These are phyloP conservation scores for Adansonia grandidieri DNA, from an alignment of 441 rosid genomes.

Conservation along the genomic window DNA sequence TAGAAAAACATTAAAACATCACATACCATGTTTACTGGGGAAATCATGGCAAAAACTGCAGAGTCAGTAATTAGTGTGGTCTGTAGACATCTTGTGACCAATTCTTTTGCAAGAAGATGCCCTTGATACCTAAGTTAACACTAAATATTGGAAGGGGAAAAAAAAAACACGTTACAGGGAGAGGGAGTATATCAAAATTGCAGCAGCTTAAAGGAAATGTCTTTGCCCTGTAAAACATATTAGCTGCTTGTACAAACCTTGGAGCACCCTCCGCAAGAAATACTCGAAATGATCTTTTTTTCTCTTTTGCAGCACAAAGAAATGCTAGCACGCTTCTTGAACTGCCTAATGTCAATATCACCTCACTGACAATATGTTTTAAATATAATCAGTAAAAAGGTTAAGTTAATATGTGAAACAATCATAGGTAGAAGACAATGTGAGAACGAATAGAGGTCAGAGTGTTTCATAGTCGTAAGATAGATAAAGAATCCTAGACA, in stretches of 20 bases:
- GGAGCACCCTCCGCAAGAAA: slow-evolving; percentile 99
- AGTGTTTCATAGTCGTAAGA: neutral
- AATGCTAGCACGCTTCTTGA: slow-evolving; percentile 94
- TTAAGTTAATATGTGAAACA: neutral
- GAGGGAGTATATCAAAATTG: slow-evolving; percentile 18
- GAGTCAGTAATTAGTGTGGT: slow-evolving; percentile 95
- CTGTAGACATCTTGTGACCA: slow-evolving; percentile 90
- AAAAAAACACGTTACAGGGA: neutral
- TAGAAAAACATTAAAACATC: slow-evolving; percentile 13
- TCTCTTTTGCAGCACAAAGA: slow-evolving; percentile 96
- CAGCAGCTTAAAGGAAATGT: slow-evolving; percentile 21
- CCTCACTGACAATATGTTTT: slow-evolving; percentile 70
- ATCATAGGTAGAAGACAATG: neutral
- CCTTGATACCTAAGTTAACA: slow-evolving; percentile 80
- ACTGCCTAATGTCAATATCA: slow-evolving; percentile 93
- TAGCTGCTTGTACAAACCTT: slow-evolving; percentile 57
- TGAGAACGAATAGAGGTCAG: neutral
- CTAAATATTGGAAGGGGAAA: neutral
- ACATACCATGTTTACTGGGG: slow-evolving; percentile 91
- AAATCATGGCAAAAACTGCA: slow-evolving; percentile 97
- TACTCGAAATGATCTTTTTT: slow-evolving; percentile 90
- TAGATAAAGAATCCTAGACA: slow-evolving; percentile 9
- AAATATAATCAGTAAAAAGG: slow-evolving; percentile 22
- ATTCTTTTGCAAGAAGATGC: slow-evolving; percentile 85
- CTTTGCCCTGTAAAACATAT: slow-evolving; percentile 26